phyloP scores from a whole-genome alignment of 805 yeast genomes.

The Yarrowia porcina region DNA sequence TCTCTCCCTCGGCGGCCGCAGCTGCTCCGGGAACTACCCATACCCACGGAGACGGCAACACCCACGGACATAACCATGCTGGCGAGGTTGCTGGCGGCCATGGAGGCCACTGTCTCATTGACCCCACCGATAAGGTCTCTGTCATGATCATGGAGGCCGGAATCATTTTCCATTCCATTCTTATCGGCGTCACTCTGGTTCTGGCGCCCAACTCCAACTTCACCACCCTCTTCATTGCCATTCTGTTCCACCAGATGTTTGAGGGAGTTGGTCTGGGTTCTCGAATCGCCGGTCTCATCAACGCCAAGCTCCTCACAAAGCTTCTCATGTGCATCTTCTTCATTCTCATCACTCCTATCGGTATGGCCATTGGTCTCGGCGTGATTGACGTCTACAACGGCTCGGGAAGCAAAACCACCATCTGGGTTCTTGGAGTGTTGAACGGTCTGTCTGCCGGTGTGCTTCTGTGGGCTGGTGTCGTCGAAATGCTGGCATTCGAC shows the following conservation, averaged over 20 bases:
- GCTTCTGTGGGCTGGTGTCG: constrained; percentile 65
- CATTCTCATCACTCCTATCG: constrained; percentile 60
- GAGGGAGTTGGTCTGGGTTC: constrained; percentile 80
- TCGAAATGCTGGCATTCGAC: constrained; percentile 74
- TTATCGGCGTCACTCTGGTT: constrained; percentile 59
- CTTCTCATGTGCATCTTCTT: constrained; percentile 43
- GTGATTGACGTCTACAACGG: constrained; percentile 61
- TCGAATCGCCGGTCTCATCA: constrained; percentile 55
- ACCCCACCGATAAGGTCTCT: constrained; percentile 27
- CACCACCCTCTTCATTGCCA: constrained; percentile 52
- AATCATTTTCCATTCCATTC: constrained; percentile 60
- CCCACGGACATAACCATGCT: constrained; percentile 16
- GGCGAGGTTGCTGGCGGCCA: constrained; percentile 28
- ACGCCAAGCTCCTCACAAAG: constrained; percentile 43
- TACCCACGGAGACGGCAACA: constrained; percentile 7
- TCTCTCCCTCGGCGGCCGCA: constrained; percentile 4
- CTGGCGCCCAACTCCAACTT: constrained; percentile 41
- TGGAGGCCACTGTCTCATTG: constrained; percentile 54
- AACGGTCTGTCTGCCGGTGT: constrained; percentile 73
- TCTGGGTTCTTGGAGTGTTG: constrained; percentile 63
- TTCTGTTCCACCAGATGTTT: constrained; percentile 68
- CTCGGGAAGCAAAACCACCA: constrained; percentile 50
- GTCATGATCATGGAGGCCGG: constrained; percentile 52
- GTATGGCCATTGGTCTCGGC: constrained; percentile 72
- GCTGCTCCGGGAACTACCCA: constrained; percentile 22